These are phyloP conservation scores for Aspergillus neoniger DNA, from an alignment of 2,329 filamentous ascomycete genomes.

Conservation along the genomic window DNA sequence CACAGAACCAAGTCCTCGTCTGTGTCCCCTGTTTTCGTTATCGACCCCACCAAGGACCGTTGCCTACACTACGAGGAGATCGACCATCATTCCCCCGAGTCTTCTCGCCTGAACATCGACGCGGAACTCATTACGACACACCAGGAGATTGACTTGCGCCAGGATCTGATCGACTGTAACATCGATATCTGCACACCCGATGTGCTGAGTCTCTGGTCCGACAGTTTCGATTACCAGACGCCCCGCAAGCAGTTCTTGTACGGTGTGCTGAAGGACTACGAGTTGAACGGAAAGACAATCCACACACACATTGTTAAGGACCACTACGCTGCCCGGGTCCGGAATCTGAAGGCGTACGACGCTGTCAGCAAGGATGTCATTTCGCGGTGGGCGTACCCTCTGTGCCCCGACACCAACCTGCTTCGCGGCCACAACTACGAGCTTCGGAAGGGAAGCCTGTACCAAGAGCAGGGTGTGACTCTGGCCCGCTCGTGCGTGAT, in stretches of 20 bases:
- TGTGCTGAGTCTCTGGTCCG: conserved; percentile 90
- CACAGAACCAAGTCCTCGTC: conserved; percentile 78
- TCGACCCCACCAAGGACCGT: conserved; percentile 76
- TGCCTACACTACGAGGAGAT: conserved; percentile 96
- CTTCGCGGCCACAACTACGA: conserved; percentile 75
- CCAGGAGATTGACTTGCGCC: conserved; percentile 76
- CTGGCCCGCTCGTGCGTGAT: conserved; percentile 72
- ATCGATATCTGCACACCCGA: conserved; percentile 98
- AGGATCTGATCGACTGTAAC: conserved; percentile 87
- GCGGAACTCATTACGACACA: conserved; percentile 73
- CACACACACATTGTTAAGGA: conserved; percentile 82
- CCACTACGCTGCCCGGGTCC: conserved; percentile 82
- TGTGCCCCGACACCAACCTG: conserved; percentile 87
- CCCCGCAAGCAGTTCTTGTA: conserved; percentile 86
- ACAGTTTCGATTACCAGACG: conserved; percentile 95
- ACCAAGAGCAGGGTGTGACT: conserved; percentile 76
- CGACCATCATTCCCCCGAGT: conserved; percentile 62
- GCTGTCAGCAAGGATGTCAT: conserved; percentile 85
- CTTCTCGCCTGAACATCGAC: conserved; percentile 65
- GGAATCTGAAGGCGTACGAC: conserved; percentile 86
- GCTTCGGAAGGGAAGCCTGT: conserved; percentile 68
- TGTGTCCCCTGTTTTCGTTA: conserved; percentile 78
- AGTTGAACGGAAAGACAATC: conserved; percentile 95
- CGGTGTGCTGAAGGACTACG: conserved; percentile 93
- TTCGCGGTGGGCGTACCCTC: conserved; percentile 81